Evolutionary conservation across 2,329 filamentous ascomycete genomes (phyloP), one percentile per base, ranked within the genome.

Genomic region (Colletotrichum karsti): DNA sequence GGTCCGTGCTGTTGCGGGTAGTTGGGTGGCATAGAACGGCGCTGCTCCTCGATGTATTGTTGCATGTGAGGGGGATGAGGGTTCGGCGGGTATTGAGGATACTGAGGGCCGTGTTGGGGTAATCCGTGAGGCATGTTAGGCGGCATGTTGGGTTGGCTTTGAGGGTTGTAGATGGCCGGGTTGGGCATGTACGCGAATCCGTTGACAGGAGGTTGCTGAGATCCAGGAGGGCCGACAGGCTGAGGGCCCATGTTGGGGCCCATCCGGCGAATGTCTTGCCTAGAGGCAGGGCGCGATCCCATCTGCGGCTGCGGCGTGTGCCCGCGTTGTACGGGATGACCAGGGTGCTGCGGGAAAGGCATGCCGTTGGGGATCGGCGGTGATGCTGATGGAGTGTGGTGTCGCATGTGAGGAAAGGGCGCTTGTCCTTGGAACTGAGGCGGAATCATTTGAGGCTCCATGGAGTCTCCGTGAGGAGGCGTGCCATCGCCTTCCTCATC

Each of bases 111-210:
- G 15, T 68, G 65, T 69, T 76, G 78, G 35, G 78, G 77, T 67
- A 82, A 74, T 48, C 74, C 75, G 60, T 84, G 83, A 28, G 79
- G 73, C 68, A 79, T 76, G 67, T 74, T 76, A 37, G 76, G 76
- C 50, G 78, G 82, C 73, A 84, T 81, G 44, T 78, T 79, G 35
- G 82, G 74, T 63, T 82, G 76, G 59, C 80, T 81, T 67, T 85
- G 92, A 9, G 89, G 90, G 74, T 94, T 93, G 80, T 97, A 97
- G 73, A 97, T 93, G 35, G 92, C 89, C 41, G 93, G 93, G 70
- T 96, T 94, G 3, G 93, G 90, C 85, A 97, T 93, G 77, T 94
- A 98, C 4, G 92, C 88, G 78, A 93, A 97, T 61, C 89, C 93
- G 74, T 92, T 93, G 67, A 87, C 83, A 28, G 85, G 84, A 28